Evolutionary conservation across 352 stramenopile genomes (phyloP).

Genomic region (Pythium guiyangense): DNA sequence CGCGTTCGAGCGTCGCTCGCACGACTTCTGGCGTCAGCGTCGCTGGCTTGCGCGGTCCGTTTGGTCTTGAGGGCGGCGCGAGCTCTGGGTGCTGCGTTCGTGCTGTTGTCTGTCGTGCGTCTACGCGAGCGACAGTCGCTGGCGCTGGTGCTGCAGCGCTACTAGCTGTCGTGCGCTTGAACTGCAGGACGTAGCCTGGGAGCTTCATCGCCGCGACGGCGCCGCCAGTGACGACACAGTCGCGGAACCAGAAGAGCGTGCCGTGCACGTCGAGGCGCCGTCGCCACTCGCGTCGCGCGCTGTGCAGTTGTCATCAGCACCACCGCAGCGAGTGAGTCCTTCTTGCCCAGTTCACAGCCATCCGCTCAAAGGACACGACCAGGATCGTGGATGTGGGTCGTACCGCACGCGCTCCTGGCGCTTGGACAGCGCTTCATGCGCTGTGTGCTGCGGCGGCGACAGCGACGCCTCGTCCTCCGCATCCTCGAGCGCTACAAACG

Average conservation of each 20-base stretch:
- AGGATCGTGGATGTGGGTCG: not conserved
- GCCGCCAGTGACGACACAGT: conserved; percentile 5
- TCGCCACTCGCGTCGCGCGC: conserved; percentile 29
- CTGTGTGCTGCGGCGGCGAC: not conserved
- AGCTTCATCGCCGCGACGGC: not conserved
- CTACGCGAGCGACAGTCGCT: too few species aligned
- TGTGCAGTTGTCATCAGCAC: not conserved
- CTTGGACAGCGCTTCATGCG: too few species aligned
- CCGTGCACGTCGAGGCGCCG: conserved; percentile 26
- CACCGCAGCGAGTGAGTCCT: not conserved
- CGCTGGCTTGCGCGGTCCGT: too few species aligned
- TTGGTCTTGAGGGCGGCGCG: too few species aligned
- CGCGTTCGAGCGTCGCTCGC: too few species aligned
- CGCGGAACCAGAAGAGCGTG: conserved; percentile 22
- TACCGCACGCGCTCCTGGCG: too few species aligned
- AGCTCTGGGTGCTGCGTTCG: too few species aligned
- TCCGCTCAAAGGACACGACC: not conserved
- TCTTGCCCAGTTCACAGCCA: not conserved
- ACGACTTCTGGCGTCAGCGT: too few species aligned
- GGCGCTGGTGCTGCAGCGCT: too few species aligned
- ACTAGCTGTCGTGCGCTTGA: not conserved
- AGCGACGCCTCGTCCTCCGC: too few species aligned
- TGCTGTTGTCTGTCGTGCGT: too few species aligned
- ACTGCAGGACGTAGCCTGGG: not conserved
- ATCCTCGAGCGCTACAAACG: too few species aligned